phyloP scores from a whole-genome alignment of 148 eudicot genomes.

The Vaccinium darrowii region DNA sequence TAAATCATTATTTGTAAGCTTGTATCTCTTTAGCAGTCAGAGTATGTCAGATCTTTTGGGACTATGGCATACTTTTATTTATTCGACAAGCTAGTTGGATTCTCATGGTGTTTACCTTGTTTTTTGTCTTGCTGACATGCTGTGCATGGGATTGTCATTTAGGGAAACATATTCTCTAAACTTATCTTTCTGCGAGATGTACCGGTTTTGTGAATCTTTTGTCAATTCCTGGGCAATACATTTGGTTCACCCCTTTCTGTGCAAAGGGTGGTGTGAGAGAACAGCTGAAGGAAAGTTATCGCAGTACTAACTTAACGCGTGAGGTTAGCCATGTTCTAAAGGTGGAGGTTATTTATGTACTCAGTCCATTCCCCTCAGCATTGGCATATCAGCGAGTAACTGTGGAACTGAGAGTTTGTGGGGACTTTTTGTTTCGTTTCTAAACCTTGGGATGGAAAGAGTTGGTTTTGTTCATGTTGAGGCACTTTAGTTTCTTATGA shows the following conservation, averaged over 20 bases:
- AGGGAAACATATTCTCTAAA: neutral
- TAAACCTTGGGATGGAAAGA: slow-evolving; percentile 1
- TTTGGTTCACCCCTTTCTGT: neutral
- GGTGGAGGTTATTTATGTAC: slow-evolving; percentile 7
- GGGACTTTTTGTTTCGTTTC: neutral
- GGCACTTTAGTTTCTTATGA: slow-evolving; percentile 1
- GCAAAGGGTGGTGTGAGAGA: neutral
- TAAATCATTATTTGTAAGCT: neutral
- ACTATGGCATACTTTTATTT: neutral
- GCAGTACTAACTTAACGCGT: neutral
- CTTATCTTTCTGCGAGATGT: neutral
- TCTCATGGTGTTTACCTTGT: neutral
- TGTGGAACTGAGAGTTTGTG: neutral
- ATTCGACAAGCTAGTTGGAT: neutral
- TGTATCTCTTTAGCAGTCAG: neutral
- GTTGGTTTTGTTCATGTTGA: neutral
- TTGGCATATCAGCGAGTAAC: neutral
- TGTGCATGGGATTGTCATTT: neutral
- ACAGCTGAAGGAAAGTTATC: neutral
- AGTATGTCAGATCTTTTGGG: neutral
- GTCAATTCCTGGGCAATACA: neutral
- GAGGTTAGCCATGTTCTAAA: neutral
- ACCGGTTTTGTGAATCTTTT: neutral
- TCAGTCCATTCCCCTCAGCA: neutral
- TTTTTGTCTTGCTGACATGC: neutral